Percentiles rank a stretch among this genome's conserved stretches.
phyloP scores from a whole-genome alignment of 306 rosid species.

The Geum urbanum region DNA sequence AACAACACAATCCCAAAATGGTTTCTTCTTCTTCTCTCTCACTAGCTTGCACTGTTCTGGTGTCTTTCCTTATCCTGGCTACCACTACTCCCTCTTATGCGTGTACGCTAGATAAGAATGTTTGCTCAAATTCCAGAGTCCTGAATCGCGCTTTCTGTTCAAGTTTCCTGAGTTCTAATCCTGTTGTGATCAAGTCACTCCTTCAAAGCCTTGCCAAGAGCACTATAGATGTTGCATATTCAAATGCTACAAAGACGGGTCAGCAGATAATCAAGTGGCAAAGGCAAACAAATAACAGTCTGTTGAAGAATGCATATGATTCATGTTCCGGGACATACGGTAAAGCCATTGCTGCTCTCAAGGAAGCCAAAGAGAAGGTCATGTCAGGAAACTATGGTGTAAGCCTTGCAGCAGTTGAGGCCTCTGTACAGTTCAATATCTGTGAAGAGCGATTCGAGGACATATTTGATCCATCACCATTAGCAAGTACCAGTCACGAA shows the following conservation, averaged over 20 bases:
- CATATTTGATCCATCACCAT: conserved; percentile 9
- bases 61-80: background rate
- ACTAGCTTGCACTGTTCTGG: background rate
- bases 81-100: background rate
- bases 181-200: background rate
- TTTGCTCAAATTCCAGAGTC: background rate
- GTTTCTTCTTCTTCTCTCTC: background rate
- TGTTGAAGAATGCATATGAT: background rate
- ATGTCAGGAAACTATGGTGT: background rate
- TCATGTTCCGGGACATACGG: background rate
- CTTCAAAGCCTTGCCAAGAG: background rate
- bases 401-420: background rate
- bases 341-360: background rate
- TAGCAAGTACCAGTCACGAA: background rate
- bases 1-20: background rate
- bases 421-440: background rate
- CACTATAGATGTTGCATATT: background rate
- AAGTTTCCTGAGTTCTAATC: background rate
- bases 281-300: background rate
- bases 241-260: background rate
- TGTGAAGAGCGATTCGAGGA: background rate
- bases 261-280: conserved; percentile 7
- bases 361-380: background rate
- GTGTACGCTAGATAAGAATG: background rate
- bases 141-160: background rate